Evolutionary conservation across 495 filamentous ascomycete genomes (phyloP), one percentile per base, ranked within the genome.

Genomic region (Xylaria grammica): DNA sequence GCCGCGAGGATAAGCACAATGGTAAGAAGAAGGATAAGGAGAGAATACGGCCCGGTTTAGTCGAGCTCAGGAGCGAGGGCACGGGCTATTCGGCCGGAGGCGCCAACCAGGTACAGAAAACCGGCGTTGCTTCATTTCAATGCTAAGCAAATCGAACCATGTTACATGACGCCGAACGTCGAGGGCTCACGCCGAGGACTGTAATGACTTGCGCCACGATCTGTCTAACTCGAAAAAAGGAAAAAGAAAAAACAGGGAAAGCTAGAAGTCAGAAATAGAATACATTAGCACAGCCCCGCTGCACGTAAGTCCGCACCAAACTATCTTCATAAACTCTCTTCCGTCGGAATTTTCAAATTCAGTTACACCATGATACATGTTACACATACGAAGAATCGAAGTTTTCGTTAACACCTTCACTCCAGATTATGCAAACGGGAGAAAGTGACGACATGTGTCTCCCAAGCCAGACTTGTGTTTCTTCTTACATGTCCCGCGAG

Each of bases 41-140:
- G 13, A 83, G 73, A 54, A 80, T 92, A 40, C 86, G 80, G 66
- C 88, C 92, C 0, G 94, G 95, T 2, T 65, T 97, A 30, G 92
- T 98, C 10, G 88, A 92, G 74, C 85, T 99, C 49, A 88, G 86
- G 65, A 90, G 89, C 29, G 94, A 97, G 66, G 95, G 95, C 0
- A 99, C 95, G 0, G 95, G 95, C 1, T 99, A 96, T 79, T 93
- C 95, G 2, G 89, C 90, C 1, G 88, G 91, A 17, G 95, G 95
- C 5, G 85, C 86, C 34, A 97, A 90, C 71, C 85, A 90, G 69
- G 93, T 92, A 20, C 90, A 90, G 76, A 96, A 88, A 77, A 77
- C 80, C 27, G 90, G 90, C 0, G 87, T 96, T 7, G 90, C 90
- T 0, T 52, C 52, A 9, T 99, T 97, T 77, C 91, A 95, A 71